These are phyloP conservation scores for Barbarea vulgaris DNA, from an alignment of 345 rosid species.

Conservation along the genomic window DNA sequence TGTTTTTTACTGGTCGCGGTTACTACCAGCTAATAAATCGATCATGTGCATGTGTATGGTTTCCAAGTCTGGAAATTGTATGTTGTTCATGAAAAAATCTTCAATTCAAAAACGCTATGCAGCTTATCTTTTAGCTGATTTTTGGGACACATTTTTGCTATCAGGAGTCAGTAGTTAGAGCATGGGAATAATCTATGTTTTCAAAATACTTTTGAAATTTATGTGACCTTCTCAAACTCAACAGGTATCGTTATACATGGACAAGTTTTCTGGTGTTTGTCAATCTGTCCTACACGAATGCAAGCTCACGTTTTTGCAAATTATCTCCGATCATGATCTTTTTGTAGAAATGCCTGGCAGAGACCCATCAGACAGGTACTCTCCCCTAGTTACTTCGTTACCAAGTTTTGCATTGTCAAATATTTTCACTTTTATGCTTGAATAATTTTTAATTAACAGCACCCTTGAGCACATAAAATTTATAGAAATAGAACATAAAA, in stretches of 20 bases:
- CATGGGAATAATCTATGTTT: conserved; percentile 12
- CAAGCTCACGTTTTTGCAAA: conserved; percentile 95
- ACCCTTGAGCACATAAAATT: conserved; percentile 13
- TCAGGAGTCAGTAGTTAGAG: conserved; percentile 16
- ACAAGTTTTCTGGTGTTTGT: conserved; percentile 98
- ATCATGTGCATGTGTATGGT: conserved; percentile 24
- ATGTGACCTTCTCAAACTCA: conserved; percentile 16
- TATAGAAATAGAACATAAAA: conserved; percentile 3
- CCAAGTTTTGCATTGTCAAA: conserved; percentile 19
- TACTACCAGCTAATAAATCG: conserved; percentile 5
- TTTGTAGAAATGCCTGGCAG: conserved; percentile 99
- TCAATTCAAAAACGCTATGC: not conserved
- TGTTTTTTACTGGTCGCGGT: not conserved
- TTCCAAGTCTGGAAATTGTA: conserved; percentile 7
- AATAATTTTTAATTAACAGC: not conserved
- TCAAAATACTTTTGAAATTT: not conserved
- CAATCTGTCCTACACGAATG: conserved; percentile 94
- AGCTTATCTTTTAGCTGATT: conserved; percentile 25
- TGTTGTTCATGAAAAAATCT: conserved; percentile 5
- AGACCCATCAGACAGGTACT: conserved; percentile 97
- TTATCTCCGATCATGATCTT: conserved; percentile 96
- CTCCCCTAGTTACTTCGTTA: conserved; percentile 2
- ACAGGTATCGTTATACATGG: conserved; percentile 97
- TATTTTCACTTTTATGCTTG: conserved; percentile 6
- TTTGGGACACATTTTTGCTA: conserved; percentile 12